Evolutionary conservation across 1,139 yeast species (phyloP).

Genomic region (Candida dubliniensis): DNA sequence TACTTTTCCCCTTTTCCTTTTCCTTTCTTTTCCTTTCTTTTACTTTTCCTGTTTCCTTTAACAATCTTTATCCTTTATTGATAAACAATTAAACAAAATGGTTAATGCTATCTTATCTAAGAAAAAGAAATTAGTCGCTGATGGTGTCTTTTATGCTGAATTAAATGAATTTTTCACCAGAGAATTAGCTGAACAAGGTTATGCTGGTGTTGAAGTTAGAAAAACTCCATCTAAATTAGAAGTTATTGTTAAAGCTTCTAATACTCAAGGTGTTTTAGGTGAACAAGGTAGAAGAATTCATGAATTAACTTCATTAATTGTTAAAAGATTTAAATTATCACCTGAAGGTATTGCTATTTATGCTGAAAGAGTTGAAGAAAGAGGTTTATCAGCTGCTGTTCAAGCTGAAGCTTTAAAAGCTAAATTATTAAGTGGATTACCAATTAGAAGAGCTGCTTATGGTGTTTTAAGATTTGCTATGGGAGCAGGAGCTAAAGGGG

Average conservation of each 20-base stretch:
- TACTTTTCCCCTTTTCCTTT: not conserved
- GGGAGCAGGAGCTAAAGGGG: conserved; percentile 99
- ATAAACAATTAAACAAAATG: conserved; percentile 22
- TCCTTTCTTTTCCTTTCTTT: conserved; percentile 2
- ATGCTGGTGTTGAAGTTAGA: conserved; percentile 99
- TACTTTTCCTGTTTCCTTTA: not conserved
- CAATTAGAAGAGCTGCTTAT: conserved; percentile 99
- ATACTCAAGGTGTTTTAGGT: conserved; percentile 98
- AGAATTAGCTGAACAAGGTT: conserved; percentile 99
- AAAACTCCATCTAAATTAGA: conserved; percentile 98
- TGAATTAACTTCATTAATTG: conserved; percentile 95
- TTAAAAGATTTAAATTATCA: conserved; percentile 97
- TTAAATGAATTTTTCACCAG: conserved; percentile 99
- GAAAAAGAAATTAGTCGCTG: conserved; percentile 94
- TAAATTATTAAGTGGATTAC: conserved; percentile 98
- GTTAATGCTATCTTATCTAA: conserved; percentile 67
- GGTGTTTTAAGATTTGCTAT: conserved; percentile 99
- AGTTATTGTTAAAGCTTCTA: conserved; percentile 97
- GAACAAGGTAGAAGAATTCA: conserved; percentile 99
- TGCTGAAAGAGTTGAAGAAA: conserved; percentile 99
- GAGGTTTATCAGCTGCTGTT: conserved; percentile 99
- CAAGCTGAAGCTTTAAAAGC: conserved; percentile 99
- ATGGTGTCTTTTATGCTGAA: conserved; percentile 99
- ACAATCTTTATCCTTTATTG: conserved; percentile 2
- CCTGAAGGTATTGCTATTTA: conserved; percentile 93